Evolutionary conservation across 1,139 yeast species (phyloP).

Genomic region (Zygosaccharomyces pseudobailii): DNA sequence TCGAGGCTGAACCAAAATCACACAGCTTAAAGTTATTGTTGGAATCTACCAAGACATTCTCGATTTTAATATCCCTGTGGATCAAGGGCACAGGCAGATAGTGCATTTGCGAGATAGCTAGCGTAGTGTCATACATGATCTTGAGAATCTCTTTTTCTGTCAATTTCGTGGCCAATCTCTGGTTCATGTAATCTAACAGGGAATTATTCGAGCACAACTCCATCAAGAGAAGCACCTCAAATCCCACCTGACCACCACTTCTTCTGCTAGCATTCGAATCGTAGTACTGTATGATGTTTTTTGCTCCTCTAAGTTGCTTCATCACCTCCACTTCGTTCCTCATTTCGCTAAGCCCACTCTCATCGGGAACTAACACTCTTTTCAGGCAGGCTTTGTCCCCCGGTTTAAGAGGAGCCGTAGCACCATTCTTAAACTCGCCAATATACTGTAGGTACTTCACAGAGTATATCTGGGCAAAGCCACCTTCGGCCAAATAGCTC

Average conservation of each 20-base stretch:
- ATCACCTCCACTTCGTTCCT: conserved; percentile 80
- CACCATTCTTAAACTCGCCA: conserved; percentile 22
- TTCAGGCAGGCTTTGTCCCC: conserved; percentile 61
- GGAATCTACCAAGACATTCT: conserved; percentile 78
- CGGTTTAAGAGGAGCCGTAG: conserved; percentile 15
- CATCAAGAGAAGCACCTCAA: conserved; percentile 89
- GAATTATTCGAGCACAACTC: conserved; percentile 87
- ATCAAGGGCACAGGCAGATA: conserved; percentile 72
- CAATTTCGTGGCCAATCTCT: conserved; percentile 75
- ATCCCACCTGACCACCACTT: conserved; percentile 38
- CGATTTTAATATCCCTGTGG: conserved; percentile 93
- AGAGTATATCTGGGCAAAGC: conserved; percentile 74
- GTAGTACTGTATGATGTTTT: conserved; percentile 78
- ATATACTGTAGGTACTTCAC: conserved; percentile 39
- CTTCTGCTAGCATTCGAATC: conserved; percentile 92
- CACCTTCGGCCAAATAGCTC: conserved; percentile 64
- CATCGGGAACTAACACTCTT: conserved; percentile 70
- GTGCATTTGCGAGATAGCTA: conserved; percentile 87
- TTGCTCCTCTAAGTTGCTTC: conserved; percentile 75
- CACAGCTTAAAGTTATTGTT: conserved; percentile 74
- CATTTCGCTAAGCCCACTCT: conserved; percentile 59
- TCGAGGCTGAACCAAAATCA: conserved; percentile 90
- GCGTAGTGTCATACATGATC: conserved; percentile 77
- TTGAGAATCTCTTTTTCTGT: conserved; percentile 76
- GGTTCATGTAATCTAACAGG: conserved; percentile 87